Conservation (phyloP, 1,284 basidiomycete genomes). For the Coniophora puteana region DNA sequence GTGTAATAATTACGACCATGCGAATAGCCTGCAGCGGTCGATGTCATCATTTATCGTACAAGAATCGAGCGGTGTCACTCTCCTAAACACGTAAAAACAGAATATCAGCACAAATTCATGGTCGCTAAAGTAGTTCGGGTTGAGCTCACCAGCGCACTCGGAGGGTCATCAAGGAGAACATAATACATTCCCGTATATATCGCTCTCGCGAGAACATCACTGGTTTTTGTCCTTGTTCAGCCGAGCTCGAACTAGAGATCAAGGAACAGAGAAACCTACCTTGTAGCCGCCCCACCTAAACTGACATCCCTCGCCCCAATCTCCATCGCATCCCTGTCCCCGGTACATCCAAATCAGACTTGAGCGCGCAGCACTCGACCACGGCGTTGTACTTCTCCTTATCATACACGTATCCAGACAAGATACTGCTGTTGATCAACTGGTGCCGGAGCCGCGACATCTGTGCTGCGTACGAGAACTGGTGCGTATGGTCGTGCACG, state of each 20-base stretch:
- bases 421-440: constrained; percentile 40
- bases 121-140: no score
- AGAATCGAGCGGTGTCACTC: constrained; percentile 55
- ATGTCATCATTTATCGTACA: constrained; percentile 49
- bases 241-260: constrained; percentile 3
- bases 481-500: constrained; percentile 39
- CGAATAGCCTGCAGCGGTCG: constrained; percentile 54
- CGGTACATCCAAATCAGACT: constrained; percentile 48
- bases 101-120: no score
- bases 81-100: constrained; percentile 47
- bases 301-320: constrained; percentile 39
- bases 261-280: constrained; percentile 17
- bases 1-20: constrained; percentile 43
- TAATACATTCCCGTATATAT: constrained; percentile 50
- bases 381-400: constrained; percentile 38
- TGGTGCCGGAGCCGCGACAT: constrained; percentile 56
- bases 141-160: constrained; percentile 48
- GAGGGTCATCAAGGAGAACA: constrained; percentile 54
- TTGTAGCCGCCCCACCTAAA: constrained; percentile 53
- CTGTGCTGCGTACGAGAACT: constrained; percentile 59
- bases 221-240: no score
- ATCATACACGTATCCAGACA: constrained; percentile 42
- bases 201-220: constrained; percentile 55
- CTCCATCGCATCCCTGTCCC: constrained; percentile 34
- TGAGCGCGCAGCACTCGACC: constrained; percentile 60